A percentile compares a stretch with the other conserved stretches of the same genome.
These are phyloP conservation scores for Aspergillus brunneoviolaceus DNA, from an alignment of 2,329 filamentous ascomycete species.

Conservation along the genomic window DNA sequence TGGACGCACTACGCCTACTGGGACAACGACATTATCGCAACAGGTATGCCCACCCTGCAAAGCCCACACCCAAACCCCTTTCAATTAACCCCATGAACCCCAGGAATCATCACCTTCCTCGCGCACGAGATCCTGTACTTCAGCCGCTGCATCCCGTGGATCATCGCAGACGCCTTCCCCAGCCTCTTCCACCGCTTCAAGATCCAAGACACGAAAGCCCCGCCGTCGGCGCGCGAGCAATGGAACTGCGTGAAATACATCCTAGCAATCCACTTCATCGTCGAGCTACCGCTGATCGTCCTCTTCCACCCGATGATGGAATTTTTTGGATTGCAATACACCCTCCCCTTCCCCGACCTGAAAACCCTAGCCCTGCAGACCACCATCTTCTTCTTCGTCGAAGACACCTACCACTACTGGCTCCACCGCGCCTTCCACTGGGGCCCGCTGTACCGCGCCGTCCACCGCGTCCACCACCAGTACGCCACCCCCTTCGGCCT, in stretches of 20 bases:
- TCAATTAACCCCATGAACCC: conserved; percentile 63
- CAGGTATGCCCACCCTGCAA: conserved; percentile 10
- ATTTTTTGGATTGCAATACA: conserved; percentile 80
- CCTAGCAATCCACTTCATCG: conserved; percentile 89
- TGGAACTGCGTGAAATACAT: conserved; percentile 89
- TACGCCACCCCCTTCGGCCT: conserved; percentile 95
- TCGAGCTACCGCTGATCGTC: conserved; percentile 88
- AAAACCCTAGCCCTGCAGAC: conserved; percentile 86
- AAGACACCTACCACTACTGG: conserved; percentile 98
- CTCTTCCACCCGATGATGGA: conserved; percentile 94
- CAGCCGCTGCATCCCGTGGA: conserved; percentile 81
- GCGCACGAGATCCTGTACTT: conserved; percentile 95
- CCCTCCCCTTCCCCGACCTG: conserved; percentile 78
- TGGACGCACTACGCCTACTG: conserved; percentile 94
- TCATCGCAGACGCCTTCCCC: conserved; percentile 76
- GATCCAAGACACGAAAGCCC: conserved; percentile 85
- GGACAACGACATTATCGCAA: conserved; percentile 87
- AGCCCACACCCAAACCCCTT: too few species aligned
- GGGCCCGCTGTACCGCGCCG: conserved; percentile 86
- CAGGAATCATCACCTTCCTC: conserved; percentile 93
- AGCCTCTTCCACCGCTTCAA: conserved; percentile 89
- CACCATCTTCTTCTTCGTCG: conserved; percentile 84
- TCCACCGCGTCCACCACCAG: conserved; percentile 98
- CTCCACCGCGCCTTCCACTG: conserved; percentile 87
- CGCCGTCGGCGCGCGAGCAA: conserved; percentile 76